Conservation (phyloP, 2,329 filamentous ascomycete genomes). For the Microsporum audouinii region DNA sequence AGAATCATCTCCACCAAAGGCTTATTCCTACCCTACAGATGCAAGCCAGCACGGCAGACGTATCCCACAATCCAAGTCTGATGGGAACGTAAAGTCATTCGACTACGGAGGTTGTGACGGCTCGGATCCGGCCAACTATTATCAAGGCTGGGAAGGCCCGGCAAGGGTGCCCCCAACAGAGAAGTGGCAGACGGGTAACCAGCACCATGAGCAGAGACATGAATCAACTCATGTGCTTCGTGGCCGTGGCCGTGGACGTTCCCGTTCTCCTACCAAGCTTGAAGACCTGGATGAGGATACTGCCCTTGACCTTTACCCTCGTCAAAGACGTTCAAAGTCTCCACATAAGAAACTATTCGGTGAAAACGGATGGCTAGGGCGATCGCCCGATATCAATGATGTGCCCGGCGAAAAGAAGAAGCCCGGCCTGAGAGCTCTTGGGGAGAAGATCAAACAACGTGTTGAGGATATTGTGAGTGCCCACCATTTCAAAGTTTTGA, state of each 20-base stretch:
- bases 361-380: constrained; percentile 30
- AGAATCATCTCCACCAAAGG: constrained; percentile 12
- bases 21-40: constrained; percentile 15
- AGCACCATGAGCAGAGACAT: constrained; percentile 5
- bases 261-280: constrained; percentile 18
- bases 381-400: constrained; percentile 24
- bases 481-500: neutral
- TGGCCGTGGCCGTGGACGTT: constrained; percentile 7
- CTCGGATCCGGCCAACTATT: constrained; percentile 2
- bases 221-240: constrained; percentile 8
- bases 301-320: constrained; percentile 9
- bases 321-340: constrained; percentile 19
- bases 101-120: constrained; percentile 7
- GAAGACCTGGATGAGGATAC: constrained; percentile 20
- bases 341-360: constrained; percentile 36
- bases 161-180: neutral
- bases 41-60: constrained; percentile 11
- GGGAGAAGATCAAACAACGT: constrained; percentile 32
- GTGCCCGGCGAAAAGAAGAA: constrained; percentile 20
- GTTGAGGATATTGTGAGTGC: constrained; percentile 28
- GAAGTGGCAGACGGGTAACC: neutral
- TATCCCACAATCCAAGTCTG: constrained; percentile 17
- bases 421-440: constrained; percentile 24
- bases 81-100: constrained; percentile 15
- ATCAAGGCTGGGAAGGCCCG: constrained; percentile 8